Percentiles rank a stretch among this genome's conserved stretches.
phyloP scores from a whole-genome alignment of 441 rosid genomes.

The Arabidopsis hybrid region DNA sequence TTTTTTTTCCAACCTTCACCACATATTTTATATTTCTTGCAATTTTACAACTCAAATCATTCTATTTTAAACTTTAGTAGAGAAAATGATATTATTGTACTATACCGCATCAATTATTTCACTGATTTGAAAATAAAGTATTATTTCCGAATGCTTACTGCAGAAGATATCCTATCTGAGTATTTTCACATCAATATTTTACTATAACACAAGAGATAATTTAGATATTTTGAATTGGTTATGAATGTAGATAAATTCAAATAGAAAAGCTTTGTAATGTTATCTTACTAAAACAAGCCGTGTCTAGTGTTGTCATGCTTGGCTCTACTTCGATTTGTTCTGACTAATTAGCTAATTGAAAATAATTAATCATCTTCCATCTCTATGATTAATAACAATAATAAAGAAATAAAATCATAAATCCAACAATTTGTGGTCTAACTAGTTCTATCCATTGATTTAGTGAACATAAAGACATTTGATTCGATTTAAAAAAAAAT shows the following conservation, averaged over 20 bases:
- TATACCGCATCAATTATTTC: conserved; percentile 10
- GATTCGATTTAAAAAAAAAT: conserved; percentile 20
- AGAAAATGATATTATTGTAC: conserved; percentile 29
- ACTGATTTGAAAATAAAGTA: not conserved
- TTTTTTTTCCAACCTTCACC: conserved; percentile 31
- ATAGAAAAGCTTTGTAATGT: not conserved
- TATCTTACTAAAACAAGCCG: conserved; percentile 19
- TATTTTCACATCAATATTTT: not conserved
- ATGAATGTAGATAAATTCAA: not conserved
- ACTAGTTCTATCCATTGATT: conserved; percentile 16
- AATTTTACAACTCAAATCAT: conserved; percentile 31
- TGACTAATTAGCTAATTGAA: not conserved
- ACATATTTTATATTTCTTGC: conserved; percentile 29
- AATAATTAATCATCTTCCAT: not conserved
- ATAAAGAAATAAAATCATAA: not conserved
- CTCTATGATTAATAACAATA: conserved; percentile 14
- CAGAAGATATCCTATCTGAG: not conserved
- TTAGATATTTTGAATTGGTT: conserved; percentile 12
- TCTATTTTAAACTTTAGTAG: conserved; percentile 37
- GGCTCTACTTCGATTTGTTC: conserved; percentile 15
- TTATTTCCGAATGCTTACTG: not conserved
- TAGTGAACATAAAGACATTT: conserved; percentile 24
- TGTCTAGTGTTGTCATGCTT: conserved; percentile 9
- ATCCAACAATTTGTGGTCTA: conserved; percentile 10
- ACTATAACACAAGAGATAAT: not conserved